A percentile compares a stretch with the other conserved stretches of the same genome.
Evolutionary conservation across 306 rosid species (phyloP).

Genomic region (Cyamopsis tetragonoloba): DNA sequence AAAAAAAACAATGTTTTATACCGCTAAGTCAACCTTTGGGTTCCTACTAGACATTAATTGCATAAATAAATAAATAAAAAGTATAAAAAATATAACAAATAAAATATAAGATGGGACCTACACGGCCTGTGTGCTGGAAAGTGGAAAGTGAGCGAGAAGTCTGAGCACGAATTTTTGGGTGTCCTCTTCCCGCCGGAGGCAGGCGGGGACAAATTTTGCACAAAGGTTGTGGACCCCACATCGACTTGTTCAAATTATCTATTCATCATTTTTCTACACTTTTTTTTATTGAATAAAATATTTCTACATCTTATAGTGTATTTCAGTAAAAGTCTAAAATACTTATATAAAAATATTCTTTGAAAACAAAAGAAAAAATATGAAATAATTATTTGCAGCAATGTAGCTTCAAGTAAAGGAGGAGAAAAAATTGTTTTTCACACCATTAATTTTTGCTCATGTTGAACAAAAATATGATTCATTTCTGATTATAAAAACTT

Average conservation of each 20-base stretch:
- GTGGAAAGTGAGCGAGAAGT: background rate
- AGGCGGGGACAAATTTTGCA: constrained; percentile 18
- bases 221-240: constrained; percentile 21
- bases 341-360: too few relatives aligned
- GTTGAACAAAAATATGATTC: background rate
- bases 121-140: background rate
- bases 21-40: too few relatives aligned
- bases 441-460: background rate
- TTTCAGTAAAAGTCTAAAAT: too few relatives aligned
- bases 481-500: too few relatives aligned
- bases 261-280: constrained; percentile 5
- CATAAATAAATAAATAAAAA: background rate
- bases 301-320: too few relatives aligned
- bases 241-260: constrained; percentile 5
- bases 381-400: background rate
- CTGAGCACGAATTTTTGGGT: constrained; percentile 13
- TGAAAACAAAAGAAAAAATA: too few relatives aligned
- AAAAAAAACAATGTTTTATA: too few relatives aligned
- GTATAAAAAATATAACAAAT: background rate
- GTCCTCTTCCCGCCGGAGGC: constrained; percentile 40
- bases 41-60: too few relatives aligned
- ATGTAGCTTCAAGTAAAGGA: background rate
- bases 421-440: background rate
- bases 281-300: too few relatives aligned
- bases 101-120: background rate